Conservation (phyloP, 495 filamentous ascomycete genomes). For the Lophiotrema nucula region DNA sequence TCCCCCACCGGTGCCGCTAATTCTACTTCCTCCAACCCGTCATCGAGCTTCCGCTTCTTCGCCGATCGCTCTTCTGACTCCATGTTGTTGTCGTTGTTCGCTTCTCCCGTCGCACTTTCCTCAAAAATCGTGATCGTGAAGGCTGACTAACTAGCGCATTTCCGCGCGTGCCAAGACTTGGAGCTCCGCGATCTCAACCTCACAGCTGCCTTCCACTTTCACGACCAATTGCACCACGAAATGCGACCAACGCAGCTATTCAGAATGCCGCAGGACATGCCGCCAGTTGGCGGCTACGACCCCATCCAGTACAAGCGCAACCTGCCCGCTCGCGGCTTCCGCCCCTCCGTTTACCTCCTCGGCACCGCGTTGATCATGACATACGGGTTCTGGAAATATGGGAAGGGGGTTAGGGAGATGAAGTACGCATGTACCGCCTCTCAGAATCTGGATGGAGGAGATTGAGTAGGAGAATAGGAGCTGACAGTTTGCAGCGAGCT, state of each 20-base stretch:
- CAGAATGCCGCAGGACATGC: constrained; percentile 84
- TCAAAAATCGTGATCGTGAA: constrained; percentile 2
- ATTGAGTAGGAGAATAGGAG: not conserved
- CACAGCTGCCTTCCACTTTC: constrained; percentile 8
- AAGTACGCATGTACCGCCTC: constrained; percentile 81
- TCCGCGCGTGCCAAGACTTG: constrained; percentile 1
- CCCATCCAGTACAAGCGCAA: constrained; percentile 98
- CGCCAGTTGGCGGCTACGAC: constrained; percentile 88
- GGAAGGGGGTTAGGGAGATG: constrained; percentile 75
- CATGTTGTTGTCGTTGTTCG: constrained; percentile 40
- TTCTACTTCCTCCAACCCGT: constrained; percentile 26
- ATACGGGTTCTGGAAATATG: constrained; percentile 84
- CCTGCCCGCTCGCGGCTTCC: constrained; percentile 87
- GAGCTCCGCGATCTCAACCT: constrained; percentile 3
- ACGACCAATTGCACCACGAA: constrained; percentile 17
- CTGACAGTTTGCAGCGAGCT: constrained; percentile 64
- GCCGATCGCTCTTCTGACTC: constrained; percentile 54
- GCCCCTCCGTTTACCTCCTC: constrained; percentile 71
- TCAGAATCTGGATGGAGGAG: not conserved
- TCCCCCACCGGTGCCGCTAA: constrained; percentile 41
- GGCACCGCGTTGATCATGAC: constrained; percentile 73
- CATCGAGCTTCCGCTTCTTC: constrained; percentile 52
- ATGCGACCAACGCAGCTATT: constrained; percentile 29
- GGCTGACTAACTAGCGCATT: constrained; percentile 2
- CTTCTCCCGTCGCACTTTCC: too few species aligned